Conservation (phyloP, 2,329 filamentous ascomycete genomes). For the Paradendryphiella salina region DNA sequence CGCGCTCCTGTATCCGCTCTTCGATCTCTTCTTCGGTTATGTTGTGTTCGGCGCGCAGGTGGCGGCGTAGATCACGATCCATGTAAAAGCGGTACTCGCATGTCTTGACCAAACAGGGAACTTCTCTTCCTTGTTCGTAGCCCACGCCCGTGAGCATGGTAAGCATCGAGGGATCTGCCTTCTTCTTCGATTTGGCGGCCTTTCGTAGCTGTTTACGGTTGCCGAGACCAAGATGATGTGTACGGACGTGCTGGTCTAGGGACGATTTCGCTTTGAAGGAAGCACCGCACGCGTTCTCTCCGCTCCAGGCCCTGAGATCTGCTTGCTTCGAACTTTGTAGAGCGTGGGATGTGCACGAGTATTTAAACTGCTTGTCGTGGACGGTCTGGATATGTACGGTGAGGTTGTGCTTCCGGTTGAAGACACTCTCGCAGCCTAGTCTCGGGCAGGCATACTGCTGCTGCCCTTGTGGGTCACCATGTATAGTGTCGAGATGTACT, state of each 20-base stretch:
- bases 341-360: conserved; percentile 74
- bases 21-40: conserved; percentile 43
- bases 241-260: conserved; percentile 82
- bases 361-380: conserved; percentile 73
- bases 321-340: conserved; percentile 58
- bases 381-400: conserved; percentile 76
- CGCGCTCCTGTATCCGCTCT: conserved; percentile 46
- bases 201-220: conserved; percentile 45
- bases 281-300: conserved; percentile 70
- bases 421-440: conserved; percentile 71
- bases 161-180: conserved; percentile 33
- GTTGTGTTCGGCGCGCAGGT: conserved; percentile 54
- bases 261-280: conserved; percentile 76
- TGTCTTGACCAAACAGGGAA: conserved; percentile 55
- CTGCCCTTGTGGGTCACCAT: conserved; percentile 50
- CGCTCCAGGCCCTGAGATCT: conserved; percentile 65
- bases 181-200: conserved; percentile 44
- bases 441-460: conserved; percentile 67
- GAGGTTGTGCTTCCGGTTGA: conserved; percentile 82
- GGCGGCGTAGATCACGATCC: conserved; percentile 61
- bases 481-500: conserved; percentile 73
- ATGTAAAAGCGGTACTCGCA: conserved; percentile 61
- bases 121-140: conserved; percentile 55
- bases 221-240: conserved; percentile 71
- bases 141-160: conserved; percentile 60